phyloP scores from a whole-genome alignment of 2,329 filamentous ascomycete species.

The Claviceps capensis region DNA sequence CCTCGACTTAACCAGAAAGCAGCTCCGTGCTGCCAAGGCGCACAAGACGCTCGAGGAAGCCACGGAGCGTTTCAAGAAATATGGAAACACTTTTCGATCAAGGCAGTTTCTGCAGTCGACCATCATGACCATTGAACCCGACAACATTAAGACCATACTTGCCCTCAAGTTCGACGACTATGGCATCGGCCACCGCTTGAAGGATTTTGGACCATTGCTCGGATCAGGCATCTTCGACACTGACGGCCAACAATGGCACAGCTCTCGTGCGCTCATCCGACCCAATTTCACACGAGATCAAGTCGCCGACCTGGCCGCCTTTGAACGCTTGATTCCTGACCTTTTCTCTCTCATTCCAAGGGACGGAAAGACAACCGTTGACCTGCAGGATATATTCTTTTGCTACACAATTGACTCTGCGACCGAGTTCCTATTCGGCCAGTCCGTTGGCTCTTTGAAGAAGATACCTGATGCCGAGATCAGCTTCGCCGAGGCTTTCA shows the following conservation, averaged over 20 bases:
- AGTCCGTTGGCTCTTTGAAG: constrained; percentile 27
- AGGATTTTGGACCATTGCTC: constrained; percentile 23
- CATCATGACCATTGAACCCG: constrained; percentile 13
- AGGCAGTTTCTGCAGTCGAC: constrained; percentile 1
- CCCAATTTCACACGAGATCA: constrained; percentile 28
- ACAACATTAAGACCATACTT: constrained; percentile 17
- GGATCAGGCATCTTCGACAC: constrained; percentile 24
- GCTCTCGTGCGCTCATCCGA: constrained; percentile 24
- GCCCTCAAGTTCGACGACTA: constrained; percentile 15
- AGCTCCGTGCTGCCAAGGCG: neutral
- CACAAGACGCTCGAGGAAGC: constrained; percentile 2
- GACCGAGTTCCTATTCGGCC: constrained; percentile 48
- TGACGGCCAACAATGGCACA: constrained; percentile 15
- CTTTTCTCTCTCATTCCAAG: constrained; percentile 15
- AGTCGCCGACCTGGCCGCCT: constrained; percentile 25
- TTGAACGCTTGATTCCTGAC: constrained; percentile 19
- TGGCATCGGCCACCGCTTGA: constrained; percentile 11
- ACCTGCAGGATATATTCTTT: constrained; percentile 34
- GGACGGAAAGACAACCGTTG: constrained; percentile 21
- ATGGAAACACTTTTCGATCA: constrained; percentile 1
- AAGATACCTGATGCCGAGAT: constrained; percentile 5
- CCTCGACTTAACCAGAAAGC: neutral
- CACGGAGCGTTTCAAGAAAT: neutral
- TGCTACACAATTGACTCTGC: constrained; percentile 33
- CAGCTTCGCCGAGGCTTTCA: constrained; percentile 15